Percentiles rank a stretch among this genome's conserved stretches.
Conservation (phyloP, 192 early-diverging fungal species). For the Fimicolochytrium jonesii region DNA sequence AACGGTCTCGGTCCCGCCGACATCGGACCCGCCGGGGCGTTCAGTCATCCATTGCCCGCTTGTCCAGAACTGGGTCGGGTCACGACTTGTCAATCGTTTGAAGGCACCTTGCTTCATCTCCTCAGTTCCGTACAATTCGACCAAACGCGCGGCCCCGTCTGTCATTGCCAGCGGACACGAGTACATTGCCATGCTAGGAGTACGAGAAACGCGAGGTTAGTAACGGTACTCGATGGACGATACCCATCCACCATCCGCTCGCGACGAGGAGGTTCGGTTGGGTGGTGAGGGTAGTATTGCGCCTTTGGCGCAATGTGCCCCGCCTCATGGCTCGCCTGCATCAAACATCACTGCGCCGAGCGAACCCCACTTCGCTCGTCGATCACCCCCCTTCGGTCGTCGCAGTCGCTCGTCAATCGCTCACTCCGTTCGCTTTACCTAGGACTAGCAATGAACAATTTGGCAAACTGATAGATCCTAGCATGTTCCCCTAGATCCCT, state of each 20-base stretch:
- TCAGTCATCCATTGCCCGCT: slow-evolving; percentile 79
- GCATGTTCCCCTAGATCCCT: slow-evolving; percentile 45
- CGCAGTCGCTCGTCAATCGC: not conserved
- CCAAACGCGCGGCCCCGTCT: slow-evolving; percentile 63
- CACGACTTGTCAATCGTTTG: slow-evolving; percentile 44
- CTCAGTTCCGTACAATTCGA: slow-evolving; percentile 51
- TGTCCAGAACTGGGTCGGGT: slow-evolving; percentile 61
- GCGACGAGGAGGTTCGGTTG: no score
- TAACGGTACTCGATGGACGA: no score
- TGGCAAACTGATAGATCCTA: slow-evolving; percentile 63
- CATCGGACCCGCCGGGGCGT: slow-evolving; percentile 64
- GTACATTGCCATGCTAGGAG: slow-evolving; percentile 49
- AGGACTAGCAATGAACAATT: slow-evolving; percentile 55
- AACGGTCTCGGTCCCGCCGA: slow-evolving; percentile 59
- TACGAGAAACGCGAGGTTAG: no score
- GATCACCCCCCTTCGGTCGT: no score
- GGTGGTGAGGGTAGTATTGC: no score
- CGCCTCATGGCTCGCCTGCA: no score
- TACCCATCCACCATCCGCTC: no score
- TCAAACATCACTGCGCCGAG: no score
- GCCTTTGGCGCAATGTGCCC: no score
- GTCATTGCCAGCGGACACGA: slow-evolving; percentile 78
- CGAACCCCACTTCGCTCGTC: no score
- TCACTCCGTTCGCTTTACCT: not conserved
- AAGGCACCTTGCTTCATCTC: slow-evolving; percentile 49